A percentile compares a stretch with the other conserved stretches of the same genome.
phyloP scores from a whole-genome alignment of 73 alveolate species.

The Stentor roeselii region DNA sequence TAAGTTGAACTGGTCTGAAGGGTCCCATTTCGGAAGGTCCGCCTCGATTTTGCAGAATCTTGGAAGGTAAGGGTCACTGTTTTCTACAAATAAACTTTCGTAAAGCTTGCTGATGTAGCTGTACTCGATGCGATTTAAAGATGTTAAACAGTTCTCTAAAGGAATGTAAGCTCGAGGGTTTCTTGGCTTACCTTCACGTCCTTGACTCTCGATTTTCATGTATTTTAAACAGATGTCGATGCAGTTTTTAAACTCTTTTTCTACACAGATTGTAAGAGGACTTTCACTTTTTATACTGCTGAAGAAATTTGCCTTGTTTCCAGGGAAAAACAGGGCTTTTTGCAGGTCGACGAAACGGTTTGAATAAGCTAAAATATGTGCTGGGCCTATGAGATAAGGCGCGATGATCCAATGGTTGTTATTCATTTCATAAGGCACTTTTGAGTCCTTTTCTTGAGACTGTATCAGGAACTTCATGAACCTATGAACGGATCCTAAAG shows the following conservation, averaged over 20 bases:
- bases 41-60: neutral
- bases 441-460: neutral
- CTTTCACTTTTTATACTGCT: neutral
- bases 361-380: neutral
- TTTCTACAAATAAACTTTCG: neutral
- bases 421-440: neutral
- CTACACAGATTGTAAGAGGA: neutral
- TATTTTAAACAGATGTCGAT: neutral
- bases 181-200: neutral
- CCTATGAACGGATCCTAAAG: neutral
- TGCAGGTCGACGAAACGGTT: neutral
- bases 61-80: neutral
- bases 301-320: neutral
- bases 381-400: neutral
- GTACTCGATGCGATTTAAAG: neutral
- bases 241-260: neutral
- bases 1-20: neutral
- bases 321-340: neutral
- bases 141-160: neutral
- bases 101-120: neutral
- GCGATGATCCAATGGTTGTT: neutral
- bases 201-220: neutral
- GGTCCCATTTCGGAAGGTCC: neutral
- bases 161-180: constrained; percentile 1
- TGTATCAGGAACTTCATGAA: neutral